A percentile compares a stretch with the other conserved stretches of the same genome.
Evolutionary conservation across 495 filamentous ascomycete species (phyloP).

Genomic region (Podospora pseudocomata): DNA sequence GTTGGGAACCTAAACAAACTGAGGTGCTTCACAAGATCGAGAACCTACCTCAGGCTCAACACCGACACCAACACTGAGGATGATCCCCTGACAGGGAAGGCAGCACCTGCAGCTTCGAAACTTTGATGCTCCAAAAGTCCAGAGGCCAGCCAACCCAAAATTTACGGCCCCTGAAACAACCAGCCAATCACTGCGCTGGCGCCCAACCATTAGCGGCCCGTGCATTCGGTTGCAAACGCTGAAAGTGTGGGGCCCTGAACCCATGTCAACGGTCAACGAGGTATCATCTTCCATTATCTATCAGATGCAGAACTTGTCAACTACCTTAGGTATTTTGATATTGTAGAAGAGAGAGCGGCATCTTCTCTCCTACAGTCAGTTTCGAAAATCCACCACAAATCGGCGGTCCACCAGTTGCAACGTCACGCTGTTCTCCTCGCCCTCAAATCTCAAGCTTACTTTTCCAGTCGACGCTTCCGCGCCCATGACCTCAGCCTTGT

Average conservation of each 20-base stretch:
- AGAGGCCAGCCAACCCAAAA: slow-evolving; percentile 7
- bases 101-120: slow-evolving; percentile 19
- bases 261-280: neutral
- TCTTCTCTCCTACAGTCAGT: slow-evolving; percentile 15
- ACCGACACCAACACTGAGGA: neutral
- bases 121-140: slow-evolving; percentile 10
- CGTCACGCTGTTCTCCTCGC: slow-evolving; percentile 78
- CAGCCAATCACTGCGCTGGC: slow-evolving; percentile 13
- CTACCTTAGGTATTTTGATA: too few species aligned
- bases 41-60: neutral
- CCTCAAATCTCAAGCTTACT: slow-evolving; percentile 72
- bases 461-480: slow-evolving; percentile 49
- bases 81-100: slow-evolving; percentile 13
- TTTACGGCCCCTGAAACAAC: slow-evolving; percentile 23
- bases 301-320: neutral
- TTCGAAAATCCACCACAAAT: slow-evolving; percentile 70
- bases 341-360: too few species aligned
- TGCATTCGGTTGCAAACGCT: slow-evolving; percentile 12
- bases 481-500: slow-evolving; percentile 88
- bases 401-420: slow-evolving; percentile 72
- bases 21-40: neutral
- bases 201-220: neutral
- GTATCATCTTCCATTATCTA: neutral
- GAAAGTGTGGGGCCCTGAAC: slow-evolving; percentile 5
- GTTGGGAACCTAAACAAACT: neutral